phyloP scores from a whole-genome alignment of 148 eudicot species.

The Fagopyrum homotropicum region DNA sequence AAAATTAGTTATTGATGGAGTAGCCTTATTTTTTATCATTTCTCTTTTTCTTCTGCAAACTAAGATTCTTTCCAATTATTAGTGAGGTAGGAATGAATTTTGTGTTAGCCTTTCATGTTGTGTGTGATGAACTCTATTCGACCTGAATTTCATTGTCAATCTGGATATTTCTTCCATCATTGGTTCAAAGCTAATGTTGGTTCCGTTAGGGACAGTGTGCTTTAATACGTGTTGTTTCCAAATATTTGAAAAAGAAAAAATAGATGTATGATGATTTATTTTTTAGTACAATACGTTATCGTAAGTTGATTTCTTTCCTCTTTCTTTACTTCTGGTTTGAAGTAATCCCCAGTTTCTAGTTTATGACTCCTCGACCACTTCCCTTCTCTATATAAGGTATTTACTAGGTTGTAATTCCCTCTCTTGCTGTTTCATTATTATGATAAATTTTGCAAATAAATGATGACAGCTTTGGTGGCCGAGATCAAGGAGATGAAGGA shows the following conservation, averaged over 20 bases:
- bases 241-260: too few species aligned
- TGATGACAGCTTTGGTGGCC: conserved; percentile 60
- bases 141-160: neutral
- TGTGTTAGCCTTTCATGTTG: neutral
- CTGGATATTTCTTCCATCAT: neutral
- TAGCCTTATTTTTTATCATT: neutral
- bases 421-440: neutral
- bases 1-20: neutral
- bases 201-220: too few species aligned
- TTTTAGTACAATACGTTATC: neutral
- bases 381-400: neutral
- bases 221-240: too few species aligned
- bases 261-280: neutral
- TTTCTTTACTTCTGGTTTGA: neutral
- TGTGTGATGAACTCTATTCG: neutral
- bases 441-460: conserved; percentile 6
- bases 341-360: neutral
- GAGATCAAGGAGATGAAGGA: conserved; percentile 87
- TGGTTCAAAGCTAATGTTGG: neutral
- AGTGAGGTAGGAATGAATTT: neutral
- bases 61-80: neutral
- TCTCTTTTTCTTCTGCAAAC: neutral
- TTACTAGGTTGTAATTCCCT: neutral
- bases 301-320: neutral
- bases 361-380: neutral